A percentile compares a stretch with the other conserved stretches of the same genome.
phyloP scores from a whole-genome alignment of 208 protist genomes.

The Crithidia expoeki region DNA sequence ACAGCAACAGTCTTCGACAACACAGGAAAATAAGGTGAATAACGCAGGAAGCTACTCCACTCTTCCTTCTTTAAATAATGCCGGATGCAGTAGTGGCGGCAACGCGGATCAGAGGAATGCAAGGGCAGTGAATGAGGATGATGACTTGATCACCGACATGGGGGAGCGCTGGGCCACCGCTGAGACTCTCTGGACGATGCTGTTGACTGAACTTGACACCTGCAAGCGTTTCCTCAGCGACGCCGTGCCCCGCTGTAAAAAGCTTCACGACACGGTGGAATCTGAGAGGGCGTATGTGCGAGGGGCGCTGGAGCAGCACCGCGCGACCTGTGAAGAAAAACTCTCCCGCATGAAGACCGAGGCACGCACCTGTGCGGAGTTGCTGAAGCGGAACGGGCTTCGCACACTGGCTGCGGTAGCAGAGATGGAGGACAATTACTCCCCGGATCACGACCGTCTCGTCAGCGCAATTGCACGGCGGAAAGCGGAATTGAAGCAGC shows the following conservation, averaged over 20 bases:
- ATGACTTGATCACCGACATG: slow-evolving; percentile 1
- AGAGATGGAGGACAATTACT: slow-evolving; percentile 42
- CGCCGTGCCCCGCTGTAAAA: slow-evolving; percentile 6
- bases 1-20: background rate
- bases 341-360: slow-evolving; percentile 46
- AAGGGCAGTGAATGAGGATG: background rate
- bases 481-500: slow-evolving; percentile 40
- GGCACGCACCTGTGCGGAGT: slow-evolving; percentile 40
- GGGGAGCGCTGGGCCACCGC: slow-evolving; percentile 32
- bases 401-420: slow-evolving; percentile 33
- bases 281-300: slow-evolving; percentile 16
- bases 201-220: slow-evolving; percentile 57
- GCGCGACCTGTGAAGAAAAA: slow-evolving; percentile 13
- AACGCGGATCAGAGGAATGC: too few relatives aligned
- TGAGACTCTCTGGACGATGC: slow-evolving; percentile 57
- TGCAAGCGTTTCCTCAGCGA: slow-evolving; percentile 43
- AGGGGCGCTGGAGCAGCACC: slow-evolving; percentile 37
- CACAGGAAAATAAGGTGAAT: background rate
- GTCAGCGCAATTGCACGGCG: slow-evolving; percentile 38
- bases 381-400: slow-evolving; percentile 32
- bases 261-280: slow-evolving; percentile 7
- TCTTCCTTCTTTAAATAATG: background rate
- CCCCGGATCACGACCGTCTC: slow-evolving; percentile 36
- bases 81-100: background rate
- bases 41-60: background rate